Evolutionary conservation across 2,329 filamentous ascomycete species (phyloP).

Genomic region (Colletotrichum shisoi): DNA sequence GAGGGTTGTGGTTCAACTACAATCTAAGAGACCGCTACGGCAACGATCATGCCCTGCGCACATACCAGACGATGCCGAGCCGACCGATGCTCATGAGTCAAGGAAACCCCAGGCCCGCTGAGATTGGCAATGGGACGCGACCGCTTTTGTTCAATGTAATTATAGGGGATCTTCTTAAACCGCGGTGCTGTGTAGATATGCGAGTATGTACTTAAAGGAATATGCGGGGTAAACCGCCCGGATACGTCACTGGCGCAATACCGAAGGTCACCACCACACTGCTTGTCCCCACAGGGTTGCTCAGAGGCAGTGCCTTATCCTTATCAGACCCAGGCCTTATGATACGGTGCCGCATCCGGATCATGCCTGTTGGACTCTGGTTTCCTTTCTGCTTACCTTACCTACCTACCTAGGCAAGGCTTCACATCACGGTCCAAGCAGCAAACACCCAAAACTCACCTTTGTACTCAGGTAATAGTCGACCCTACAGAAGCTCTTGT

Average conservation of each 20-base stretch:
- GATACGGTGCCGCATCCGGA: background rate
- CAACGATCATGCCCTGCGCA: background rate
- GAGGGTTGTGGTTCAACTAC: background rate
- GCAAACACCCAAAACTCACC: background rate
- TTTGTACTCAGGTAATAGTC: background rate
- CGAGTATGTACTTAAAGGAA: conserved; percentile 16
- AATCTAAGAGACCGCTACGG: too few relatives aligned
- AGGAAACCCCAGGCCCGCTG: background rate
- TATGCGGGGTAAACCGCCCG: background rate
- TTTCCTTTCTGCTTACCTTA: background rate
- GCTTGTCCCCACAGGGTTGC: background rate
- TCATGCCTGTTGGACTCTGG: background rate
- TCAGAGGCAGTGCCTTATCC: background rate
- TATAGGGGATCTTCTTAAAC: conserved; percentile 20
- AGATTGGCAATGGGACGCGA: background rate
- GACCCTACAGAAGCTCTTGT: background rate
- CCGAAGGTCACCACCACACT: conserved; percentile 5
- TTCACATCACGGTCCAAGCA: background rate
- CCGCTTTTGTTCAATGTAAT: conserved; percentile 22
- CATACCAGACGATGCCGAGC: background rate
- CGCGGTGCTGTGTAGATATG: conserved; percentile 8
- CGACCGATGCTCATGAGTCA: background rate
- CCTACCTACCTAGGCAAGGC: background rate
- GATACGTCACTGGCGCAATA: conserved; percentile 16
- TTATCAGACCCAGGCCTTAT: conserved; percentile 6